Base-by-base conservation (phyloP, 2,329 filamentous ascomycete genomes). In the Colletotrichum siamense region DNA sequence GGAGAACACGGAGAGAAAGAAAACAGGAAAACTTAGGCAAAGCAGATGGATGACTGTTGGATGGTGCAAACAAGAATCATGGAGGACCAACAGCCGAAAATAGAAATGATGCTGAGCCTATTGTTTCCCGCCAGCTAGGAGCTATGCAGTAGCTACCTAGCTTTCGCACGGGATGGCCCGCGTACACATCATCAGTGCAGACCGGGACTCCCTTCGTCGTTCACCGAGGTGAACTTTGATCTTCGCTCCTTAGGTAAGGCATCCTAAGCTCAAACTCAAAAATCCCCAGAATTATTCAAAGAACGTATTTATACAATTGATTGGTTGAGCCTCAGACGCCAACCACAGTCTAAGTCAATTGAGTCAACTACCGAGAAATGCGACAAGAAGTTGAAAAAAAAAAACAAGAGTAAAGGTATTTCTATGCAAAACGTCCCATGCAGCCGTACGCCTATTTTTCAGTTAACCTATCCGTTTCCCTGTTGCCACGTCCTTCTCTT, bases 301-400 rank as follows among this genome's bases (percentile, higher is more conserved):
- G 24, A 55, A 24, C 24, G 39, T 52, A 68, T 49, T 13, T 9
- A 24, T 8, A 32, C 68, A 32, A 55, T 73, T 44, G 69, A 59
- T 73, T 74, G n/a, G 44, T 62, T 63, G 65, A 34, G 44, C 73
- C 73, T 67, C 36, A 65, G 62, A 73, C 61, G 52, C 69, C 64
- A 49, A n/a, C 22, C 62, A 16, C 52, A 52, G 18, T 76, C 69
- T 73, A 73, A 63, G 52, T 65, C 49, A 63, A 49, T 34, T 26
- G 24, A 34, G 6, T 79, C 80, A 1, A 81, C 79, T 39, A 84
- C 69, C 65, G n/a, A 82, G 77, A 22, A 8, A 77, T 77, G n/a
- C 84, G 83, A 10, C 79, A 34, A 52, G 39, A 34, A 52, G 39
- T 52, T 52, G 10, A 6, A 26, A 26, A 34, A 34, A 2, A 16